Conservation (phyloP, 1,284 basidiomycete species). For the Hypsizygus ulmarius region DNA sequence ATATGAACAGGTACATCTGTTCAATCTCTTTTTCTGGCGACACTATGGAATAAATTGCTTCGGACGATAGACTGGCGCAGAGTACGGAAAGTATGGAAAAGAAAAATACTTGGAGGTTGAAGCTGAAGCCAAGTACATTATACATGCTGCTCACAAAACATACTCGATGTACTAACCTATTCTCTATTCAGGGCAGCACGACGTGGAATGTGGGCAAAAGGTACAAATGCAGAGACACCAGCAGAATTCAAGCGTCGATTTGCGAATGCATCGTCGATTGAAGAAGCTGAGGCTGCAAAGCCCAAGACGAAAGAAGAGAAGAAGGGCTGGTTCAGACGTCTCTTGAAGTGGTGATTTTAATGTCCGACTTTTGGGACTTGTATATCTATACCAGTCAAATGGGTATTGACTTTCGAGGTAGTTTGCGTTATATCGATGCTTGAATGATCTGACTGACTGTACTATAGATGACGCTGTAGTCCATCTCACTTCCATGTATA, state of each 20-base stretch:
- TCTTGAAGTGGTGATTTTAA: conserved; percentile 9
- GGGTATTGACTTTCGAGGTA: too few relatives aligned
- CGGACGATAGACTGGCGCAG: conserved; percentile 57
- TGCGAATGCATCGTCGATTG: conserved; percentile 26
- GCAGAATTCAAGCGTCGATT: conserved; percentile 77
- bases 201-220: conserved; percentile 72
- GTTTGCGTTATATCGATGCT: too few relatives aligned
- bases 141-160: background rate
- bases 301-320: conserved; percentile 1
- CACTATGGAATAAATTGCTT: background rate
- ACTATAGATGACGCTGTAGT: too few relatives aligned
- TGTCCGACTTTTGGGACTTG: background rate
- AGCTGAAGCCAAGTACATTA: conserved; percentile 63
- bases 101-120: conserved; percentile 38
- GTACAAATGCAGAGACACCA: conserved; percentile 61
- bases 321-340: conserved; percentile 13
- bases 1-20: conserved; percentile 53
- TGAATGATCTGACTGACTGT: too few relatives aligned
- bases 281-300: conserved; percentile 19
- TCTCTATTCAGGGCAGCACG: conserved; percentile 43
- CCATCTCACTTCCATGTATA: too few relatives aligned
- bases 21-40: background rate
- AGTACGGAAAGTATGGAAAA: conserved; percentile 69
- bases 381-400: too few relatives aligned
- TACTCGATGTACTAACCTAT: background rate